phyloP scores from a whole-genome alignment of 2,329 filamentous ascomycete species.

The Fusarium veterinarium region DNA sequence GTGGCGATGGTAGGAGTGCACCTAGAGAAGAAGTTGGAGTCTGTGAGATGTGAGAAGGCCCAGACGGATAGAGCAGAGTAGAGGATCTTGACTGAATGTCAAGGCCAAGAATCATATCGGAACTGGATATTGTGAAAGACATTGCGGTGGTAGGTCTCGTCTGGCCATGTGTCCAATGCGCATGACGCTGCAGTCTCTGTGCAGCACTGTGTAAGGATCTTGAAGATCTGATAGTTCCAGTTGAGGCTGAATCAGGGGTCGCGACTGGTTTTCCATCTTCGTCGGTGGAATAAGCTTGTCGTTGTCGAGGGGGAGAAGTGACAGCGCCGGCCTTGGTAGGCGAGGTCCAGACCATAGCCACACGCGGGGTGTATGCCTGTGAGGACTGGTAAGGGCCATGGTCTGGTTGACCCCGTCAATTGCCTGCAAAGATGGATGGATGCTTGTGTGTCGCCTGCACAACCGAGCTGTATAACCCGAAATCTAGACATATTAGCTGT shows the following conservation, averaged over 20 bases:
- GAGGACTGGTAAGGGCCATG: conserved; percentile 38
- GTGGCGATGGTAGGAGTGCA: conserved; percentile 28
- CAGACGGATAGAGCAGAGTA: conserved; percentile 4
- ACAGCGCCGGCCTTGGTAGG: conserved; percentile 12
- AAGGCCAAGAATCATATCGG: conserved; percentile 29
- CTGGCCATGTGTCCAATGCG: conserved; percentile 1
- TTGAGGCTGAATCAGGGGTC: conserved; percentile 8
- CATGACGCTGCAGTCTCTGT: conserved; percentile 6
- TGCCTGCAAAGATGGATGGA: conserved; percentile 77
- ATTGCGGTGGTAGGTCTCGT: conserved; percentile 30
- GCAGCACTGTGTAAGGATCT: conserved; percentile 7
- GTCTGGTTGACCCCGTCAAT: conserved; percentile 50
- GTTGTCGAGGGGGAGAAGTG: neutral
- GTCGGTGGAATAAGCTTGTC: conserved; percentile 9
- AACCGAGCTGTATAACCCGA: conserved; percentile 78
- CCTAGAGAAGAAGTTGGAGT: conserved; percentile 19
- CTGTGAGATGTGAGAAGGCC: conserved; percentile 26
- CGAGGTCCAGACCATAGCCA: conserved; percentile 55
- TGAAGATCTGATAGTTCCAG: conserved; percentile 9
- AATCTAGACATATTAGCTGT: conserved; percentile 66
- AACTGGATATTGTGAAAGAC: conserved; percentile 40
- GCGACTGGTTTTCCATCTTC: conserved; percentile 19
- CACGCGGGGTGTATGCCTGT: conserved; percentile 46
- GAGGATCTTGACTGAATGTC: conserved; percentile 12
- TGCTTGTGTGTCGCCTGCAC: conserved; percentile 88